These are phyloP conservation scores for Phoma sp. DNA, from an alignment of 2,329 filamentous ascomycete species.

Conservation along the genomic window DNA sequence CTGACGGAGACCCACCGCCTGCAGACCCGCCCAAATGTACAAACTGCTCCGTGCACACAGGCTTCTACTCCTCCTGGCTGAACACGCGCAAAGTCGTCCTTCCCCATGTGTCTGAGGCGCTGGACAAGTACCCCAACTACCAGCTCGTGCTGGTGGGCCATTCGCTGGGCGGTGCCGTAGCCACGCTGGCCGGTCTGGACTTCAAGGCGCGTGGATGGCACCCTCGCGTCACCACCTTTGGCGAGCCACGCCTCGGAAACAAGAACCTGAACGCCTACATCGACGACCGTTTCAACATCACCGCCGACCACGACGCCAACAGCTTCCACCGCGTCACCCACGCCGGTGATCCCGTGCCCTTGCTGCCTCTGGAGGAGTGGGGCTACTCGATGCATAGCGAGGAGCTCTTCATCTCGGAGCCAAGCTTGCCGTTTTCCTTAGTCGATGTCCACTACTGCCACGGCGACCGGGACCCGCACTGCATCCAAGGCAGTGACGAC, in stretches of 20 bases:
- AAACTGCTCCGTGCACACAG: conserved; percentile 92
- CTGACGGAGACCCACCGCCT: conserved; percentile 29
- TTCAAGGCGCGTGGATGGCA: conserved; percentile 77
- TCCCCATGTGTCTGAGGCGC: conserved; percentile 66
- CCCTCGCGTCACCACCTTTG: conserved; percentile 85
- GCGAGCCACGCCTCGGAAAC: conserved; percentile 75
- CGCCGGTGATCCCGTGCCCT: conserved; percentile 82
- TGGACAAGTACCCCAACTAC: conserved; percentile 70
- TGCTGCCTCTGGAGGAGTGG: conserved; percentile 87
- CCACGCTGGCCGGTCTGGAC: conserved; percentile 84
- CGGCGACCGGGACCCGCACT: conserved; percentile 73
- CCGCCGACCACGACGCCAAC: conserved; percentile 26
- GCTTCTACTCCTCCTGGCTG: conserved; percentile 86
- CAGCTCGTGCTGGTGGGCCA: conserved; percentile 83
- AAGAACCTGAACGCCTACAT: conserved; percentile 59
- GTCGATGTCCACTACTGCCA: conserved; percentile 74
- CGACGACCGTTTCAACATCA: conserved; percentile 57
- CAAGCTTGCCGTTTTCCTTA: conserved; percentile 69
- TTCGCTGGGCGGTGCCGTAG: conserved; percentile 90
- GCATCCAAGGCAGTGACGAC: conserved; percentile 67
- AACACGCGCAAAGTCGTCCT: conserved; percentile 74
- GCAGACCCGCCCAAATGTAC: conserved; percentile 64
- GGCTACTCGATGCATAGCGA: conserved; percentile 84
- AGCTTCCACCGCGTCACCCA: conserved; percentile 84
- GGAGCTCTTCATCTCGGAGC: conserved; percentile 83